These are phyloP conservation scores for Hygrocybe coccinea DNA, from an alignment of 768 basidiomycete genomes.

Conservation along the genomic window DNA sequence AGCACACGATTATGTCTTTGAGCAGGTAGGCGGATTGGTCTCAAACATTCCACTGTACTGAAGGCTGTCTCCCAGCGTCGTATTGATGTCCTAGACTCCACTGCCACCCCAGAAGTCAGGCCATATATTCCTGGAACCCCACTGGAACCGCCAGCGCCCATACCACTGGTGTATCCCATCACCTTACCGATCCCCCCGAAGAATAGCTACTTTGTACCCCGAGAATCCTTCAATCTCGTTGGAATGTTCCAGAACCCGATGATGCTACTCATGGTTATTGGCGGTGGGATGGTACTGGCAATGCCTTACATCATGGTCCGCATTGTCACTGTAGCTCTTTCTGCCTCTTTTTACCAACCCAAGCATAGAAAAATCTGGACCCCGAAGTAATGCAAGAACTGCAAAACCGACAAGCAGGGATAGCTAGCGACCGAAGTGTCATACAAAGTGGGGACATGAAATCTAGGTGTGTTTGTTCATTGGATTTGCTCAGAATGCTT, in stretches of 20 bases:
- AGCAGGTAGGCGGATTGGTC: constrained; percentile 46
- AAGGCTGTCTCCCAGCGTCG: constrained; percentile 47
- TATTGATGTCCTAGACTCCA: constrained; percentile 52
- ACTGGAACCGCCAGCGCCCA: constrained; percentile 50
- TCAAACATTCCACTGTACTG: constrained; percentile 1
- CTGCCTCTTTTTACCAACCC: constrained; percentile 9
- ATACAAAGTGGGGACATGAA: constrained; percentile 56
- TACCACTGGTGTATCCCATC: constrained; percentile 60
- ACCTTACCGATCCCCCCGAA: constrained; percentile 49
- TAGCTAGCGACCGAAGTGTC: constrained; percentile 51
- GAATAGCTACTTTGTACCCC: constrained; percentile 62
- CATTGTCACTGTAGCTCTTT: not conserved
- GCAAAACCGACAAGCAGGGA: constrained; percentile 54
- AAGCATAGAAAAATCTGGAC: constrained; percentile 66
- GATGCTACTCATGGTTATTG: constrained; percentile 73
- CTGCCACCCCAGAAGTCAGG: constrained; percentile 42
- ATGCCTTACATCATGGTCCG: constrained; percentile 75
- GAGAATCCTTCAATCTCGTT: constrained; percentile 66
- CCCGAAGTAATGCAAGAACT: constrained; percentile 64
- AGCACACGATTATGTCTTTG: constrained; percentile 64
- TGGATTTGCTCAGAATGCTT: not conserved
- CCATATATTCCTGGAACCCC: constrained; percentile 69
- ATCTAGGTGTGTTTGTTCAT: constrained; percentile 40
- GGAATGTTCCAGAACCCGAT: constrained; percentile 80
- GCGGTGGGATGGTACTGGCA: constrained; percentile 60